Percentiles rank a stretch among this genome's conserved stretches.
Evolutionary conservation across 2,329 filamentous ascomycete genomes (phyloP).

Genomic region (Chrysoporthe deuterocubensis): DNA sequence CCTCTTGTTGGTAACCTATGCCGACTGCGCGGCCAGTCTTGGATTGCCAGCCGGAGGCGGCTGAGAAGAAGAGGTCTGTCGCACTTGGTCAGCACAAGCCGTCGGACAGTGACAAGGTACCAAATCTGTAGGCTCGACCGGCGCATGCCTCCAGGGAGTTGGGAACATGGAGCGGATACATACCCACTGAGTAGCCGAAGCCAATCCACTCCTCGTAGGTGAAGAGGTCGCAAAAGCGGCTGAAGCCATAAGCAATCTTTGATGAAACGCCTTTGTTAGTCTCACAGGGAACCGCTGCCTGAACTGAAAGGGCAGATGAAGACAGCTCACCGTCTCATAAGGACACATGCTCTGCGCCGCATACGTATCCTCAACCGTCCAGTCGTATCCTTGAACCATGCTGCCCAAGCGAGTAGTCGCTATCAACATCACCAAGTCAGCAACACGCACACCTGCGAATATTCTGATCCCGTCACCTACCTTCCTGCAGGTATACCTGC

Average conservation of each 20-base stretch:
- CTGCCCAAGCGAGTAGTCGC: constrained; percentile 63
- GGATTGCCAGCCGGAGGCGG: constrained; percentile 64
- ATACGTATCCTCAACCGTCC: constrained; percentile 67
- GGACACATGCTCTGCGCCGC: constrained; percentile 74
- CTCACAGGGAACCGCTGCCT: background rate
- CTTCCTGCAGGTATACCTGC: constrained; percentile 65
- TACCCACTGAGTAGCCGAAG: constrained; percentile 69
- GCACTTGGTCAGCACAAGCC: background rate
- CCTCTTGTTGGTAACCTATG: constrained; percentile 73
- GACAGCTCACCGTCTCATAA: constrained; percentile 66
- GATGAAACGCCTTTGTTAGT: constrained; percentile 18
- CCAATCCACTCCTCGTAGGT: constrained; percentile 75
- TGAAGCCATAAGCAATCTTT: constrained; percentile 72
- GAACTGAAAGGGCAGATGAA: background rate
- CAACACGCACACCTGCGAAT: background rate
- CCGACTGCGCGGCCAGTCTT: constrained; percentile 73
- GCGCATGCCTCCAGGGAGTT: background rate
- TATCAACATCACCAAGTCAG: constrained; percentile 29
- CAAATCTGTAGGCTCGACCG: too few relatives aligned
- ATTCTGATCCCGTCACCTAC: constrained; percentile 36
- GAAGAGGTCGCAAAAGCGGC: constrained; percentile 74
- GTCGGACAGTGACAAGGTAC: too few relatives aligned
- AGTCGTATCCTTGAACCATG: constrained; percentile 62
- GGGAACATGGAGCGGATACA: background rate
- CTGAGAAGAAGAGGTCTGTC: constrained; percentile 64